These are phyloP conservation scores for Aspergillus leporis DNA, from an alignment of 495 filamentous ascomycete genomes.

Conservation along the genomic window DNA sequence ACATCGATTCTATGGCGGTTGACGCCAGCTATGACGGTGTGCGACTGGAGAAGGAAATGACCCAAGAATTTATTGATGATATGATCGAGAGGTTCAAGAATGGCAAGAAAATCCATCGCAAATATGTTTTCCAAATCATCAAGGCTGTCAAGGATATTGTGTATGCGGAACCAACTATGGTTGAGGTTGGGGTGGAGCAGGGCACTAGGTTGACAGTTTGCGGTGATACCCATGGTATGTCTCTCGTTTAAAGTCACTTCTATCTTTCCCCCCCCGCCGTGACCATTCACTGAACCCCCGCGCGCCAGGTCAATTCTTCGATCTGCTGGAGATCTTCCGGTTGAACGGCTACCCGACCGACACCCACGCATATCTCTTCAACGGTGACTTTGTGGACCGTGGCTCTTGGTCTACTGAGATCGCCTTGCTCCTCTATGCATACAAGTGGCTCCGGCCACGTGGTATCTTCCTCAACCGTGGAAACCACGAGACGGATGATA, in stretches of 20 bases:
- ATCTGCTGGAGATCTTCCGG: conserved; percentile 93
- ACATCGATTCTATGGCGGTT: conserved; percentile 80
- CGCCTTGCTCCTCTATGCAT: conserved; percentile 87
- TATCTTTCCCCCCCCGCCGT: neutral
- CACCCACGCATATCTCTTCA: conserved; percentile 93
- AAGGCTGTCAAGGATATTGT: conserved; percentile 86
- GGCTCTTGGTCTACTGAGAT: conserved; percentile 98
- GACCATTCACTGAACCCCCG: neutral
- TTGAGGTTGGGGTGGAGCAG: conserved; percentile 80
- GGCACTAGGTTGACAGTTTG: conserved; percentile 87
- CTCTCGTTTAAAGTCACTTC: neutral
- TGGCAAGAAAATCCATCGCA: conserved; percentile 90
- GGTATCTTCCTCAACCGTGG: conserved; percentile 95
- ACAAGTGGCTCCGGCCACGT: conserved; percentile 91
- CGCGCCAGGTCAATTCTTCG: conserved; percentile 85
- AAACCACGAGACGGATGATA: conserved; percentile 99
- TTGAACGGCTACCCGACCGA: conserved; percentile 82
- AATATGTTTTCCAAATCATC: conserved; percentile 97
- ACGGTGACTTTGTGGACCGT: conserved; percentile 97
- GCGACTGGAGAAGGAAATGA: conserved; percentile 79
- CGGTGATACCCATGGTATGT: conserved; percentile 88
- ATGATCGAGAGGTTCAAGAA: conserved; percentile 96
- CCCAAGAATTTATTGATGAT: conserved; percentile 91
- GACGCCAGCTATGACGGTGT: conserved; percentile 86
- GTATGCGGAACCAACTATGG: conserved; percentile 93